A percentile compares a stretch with the other conserved stretches of the same genome.
phyloP scores from a whole-genome alignment of 192 early-diverging fungal genomes.

The Fimicolochytrium jonesii region DNA sequence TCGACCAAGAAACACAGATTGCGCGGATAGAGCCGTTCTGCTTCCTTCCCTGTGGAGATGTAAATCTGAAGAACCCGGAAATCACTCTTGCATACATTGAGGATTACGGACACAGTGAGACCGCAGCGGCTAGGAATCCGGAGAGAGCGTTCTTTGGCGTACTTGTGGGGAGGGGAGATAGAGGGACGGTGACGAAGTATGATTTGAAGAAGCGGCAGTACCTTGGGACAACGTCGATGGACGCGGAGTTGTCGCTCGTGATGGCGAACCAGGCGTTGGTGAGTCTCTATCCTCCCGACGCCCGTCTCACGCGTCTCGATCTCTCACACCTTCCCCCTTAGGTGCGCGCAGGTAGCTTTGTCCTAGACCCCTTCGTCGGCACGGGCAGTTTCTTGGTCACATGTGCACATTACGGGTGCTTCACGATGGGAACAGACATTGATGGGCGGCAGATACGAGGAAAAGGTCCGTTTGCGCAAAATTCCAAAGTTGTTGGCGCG shows the following conservation, averaged over 20 bases:
- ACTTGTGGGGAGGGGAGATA: slow-evolving; percentile 65
- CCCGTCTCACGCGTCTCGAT: background rate
- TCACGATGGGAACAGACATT: slow-evolving; percentile 91
- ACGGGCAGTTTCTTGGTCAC: slow-evolving; percentile 91
- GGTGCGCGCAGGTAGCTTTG: slow-evolving; percentile 65
- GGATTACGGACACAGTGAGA: slow-evolving; percentile 53
- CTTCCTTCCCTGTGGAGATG: slow-evolving; percentile 82
- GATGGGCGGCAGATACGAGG: slow-evolving; percentile 97
- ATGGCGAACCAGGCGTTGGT: slow-evolving; percentile 95
- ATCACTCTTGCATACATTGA: slow-evolving; percentile 70
- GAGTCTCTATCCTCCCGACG: slow-evolving; percentile 14
- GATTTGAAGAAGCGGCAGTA: slow-evolving; percentile 95
- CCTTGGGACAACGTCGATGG: slow-evolving; percentile 96
- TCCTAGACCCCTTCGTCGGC: slow-evolving; percentile 97
- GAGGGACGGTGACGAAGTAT: slow-evolving; percentile 72
- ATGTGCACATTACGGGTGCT: slow-evolving; percentile 90
- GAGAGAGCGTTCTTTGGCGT: slow-evolving; percentile 30
- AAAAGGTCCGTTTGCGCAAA: slow-evolving; percentile 47
- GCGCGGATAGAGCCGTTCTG: slow-evolving; percentile 77
- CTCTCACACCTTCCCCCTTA: too few relatives aligned
- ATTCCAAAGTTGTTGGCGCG: too few relatives aligned
- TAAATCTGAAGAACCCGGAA: slow-evolving; percentile 78
- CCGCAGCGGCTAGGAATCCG: slow-evolving; percentile 16
- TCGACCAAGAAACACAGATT: slow-evolving; percentile 69
- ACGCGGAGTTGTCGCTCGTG: slow-evolving; percentile 92